Percentiles rank a stretch among this genome's conserved stretches.
These are phyloP conservation scores for Vinca minor DNA, from an alignment of 257 asterid species.

Conservation along the genomic window DNA sequence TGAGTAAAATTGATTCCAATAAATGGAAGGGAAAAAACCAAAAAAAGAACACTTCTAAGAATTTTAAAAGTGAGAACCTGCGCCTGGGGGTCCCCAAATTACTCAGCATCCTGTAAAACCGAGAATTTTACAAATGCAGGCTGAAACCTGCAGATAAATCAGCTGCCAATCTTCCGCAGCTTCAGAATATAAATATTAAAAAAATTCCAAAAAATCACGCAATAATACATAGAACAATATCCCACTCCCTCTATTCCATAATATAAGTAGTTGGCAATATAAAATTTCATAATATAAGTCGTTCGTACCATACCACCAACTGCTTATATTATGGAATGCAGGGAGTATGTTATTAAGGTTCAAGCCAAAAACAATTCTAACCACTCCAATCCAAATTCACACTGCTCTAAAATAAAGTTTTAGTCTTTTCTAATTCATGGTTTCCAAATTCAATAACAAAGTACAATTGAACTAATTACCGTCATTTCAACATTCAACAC, in stretches of 20 bases:
- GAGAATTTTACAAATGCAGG: conserved; percentile 9
- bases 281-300: too few relatives aligned
- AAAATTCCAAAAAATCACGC: not conserved
- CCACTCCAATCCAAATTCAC: conserved; percentile 2
- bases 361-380: not conserved
- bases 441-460: not conserved
- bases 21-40: not conserved
- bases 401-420: not conserved
- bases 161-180: conserved; percentile 8
- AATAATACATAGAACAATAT: not conserved
- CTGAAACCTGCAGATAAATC: conserved; percentile 6
- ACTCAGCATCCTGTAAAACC: not conserved
- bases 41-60: not conserved
- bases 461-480: not conserved
- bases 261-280: too few relatives aligned
- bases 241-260: too few relatives aligned
- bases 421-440: not conserved
- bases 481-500: not conserved
- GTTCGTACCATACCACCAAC: too few relatives aligned
- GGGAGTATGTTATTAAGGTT: not conserved
- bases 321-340: too few relatives aligned
- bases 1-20: not conserved
- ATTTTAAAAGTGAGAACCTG: conserved; percentile 20
- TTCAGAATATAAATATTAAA: not conserved
- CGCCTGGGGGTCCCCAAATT: conserved; percentile 26